phyloP scores from a whole-genome alignment of 1,284 basidiomycete genomes.

The Ganoderma resinaceum region DNA sequence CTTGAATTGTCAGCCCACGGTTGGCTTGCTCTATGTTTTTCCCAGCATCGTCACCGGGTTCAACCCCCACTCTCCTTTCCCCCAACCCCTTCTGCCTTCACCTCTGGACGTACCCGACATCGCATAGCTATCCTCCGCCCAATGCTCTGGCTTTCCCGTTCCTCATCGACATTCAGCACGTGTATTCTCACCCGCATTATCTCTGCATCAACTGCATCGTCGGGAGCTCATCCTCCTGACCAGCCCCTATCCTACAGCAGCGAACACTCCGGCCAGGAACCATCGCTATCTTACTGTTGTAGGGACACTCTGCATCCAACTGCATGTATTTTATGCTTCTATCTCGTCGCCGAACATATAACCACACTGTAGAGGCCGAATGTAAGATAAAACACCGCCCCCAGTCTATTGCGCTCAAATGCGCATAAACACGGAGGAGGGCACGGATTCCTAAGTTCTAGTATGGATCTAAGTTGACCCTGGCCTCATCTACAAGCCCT shows the following conservation, averaged over 20 bases:
- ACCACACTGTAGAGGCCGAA: constrained; percentile 20
- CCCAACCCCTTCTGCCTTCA: background rate
- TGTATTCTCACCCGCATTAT: constrained; percentile 18
- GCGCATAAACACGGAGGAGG: background rate
- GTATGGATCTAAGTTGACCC: background rate
- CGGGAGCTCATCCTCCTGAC: constrained; percentile 16
- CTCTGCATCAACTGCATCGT: constrained; percentile 41
- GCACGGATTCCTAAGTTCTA: background rate
- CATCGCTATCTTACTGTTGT: constrained; percentile 17
- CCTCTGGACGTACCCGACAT: background rate
- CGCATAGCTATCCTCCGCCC: constrained; percentile 10
- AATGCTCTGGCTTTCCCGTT: constrained; percentile 4
- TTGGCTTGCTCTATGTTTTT: constrained; percentile 37
- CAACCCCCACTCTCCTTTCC: constrained; percentile 35
- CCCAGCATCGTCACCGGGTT: constrained; percentile 39
- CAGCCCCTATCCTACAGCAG: constrained; percentile 23
- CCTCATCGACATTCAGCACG: constrained; percentile 14
- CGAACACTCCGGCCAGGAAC: constrained; percentile 6
- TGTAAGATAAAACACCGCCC: constrained; percentile 13
- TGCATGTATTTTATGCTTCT: constrained; percentile 37
- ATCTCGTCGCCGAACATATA: constrained; percentile 6
- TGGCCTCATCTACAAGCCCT: background rate
- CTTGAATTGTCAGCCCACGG: constrained; percentile 31
- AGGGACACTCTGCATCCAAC: constrained; percentile 41
- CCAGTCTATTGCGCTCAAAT: background rate